Evolutionary conservation across 768 basidiomycete genomes (phyloP).

Genomic region (Trametes coccinea): DNA sequence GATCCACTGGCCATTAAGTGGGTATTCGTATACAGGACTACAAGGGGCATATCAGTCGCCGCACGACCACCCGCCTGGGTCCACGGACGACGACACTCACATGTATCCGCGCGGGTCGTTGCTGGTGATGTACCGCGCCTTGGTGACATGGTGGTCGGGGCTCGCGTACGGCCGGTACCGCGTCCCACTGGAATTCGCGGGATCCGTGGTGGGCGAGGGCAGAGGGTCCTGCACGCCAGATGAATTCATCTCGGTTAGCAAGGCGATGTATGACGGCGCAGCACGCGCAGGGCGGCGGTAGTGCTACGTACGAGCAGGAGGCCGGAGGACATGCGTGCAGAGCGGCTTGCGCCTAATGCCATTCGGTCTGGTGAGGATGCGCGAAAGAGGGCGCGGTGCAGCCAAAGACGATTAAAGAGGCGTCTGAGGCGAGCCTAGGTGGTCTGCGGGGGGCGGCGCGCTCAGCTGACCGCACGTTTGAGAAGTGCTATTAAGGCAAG

Average conservation of each 20-base stretch:
- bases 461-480: conserved; percentile 11
- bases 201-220: conserved; percentile 32
- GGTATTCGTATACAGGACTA: conserved; percentile 87
- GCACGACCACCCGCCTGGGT: neutral
- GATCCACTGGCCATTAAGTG: conserved; percentile 87
- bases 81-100: conserved; percentile 42
- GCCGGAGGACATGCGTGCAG: conserved; percentile 35
- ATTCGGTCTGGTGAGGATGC: conserved; percentile 9
- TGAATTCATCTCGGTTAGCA: neutral
- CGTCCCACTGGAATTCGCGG: conserved; percentile 24
- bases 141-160: conserved; percentile 77
- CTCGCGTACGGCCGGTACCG: conserved; percentile 71
- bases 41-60: conserved; percentile 10
- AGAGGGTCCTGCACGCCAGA: conserved; percentile 33
- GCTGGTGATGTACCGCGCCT: conserved; percentile 86
- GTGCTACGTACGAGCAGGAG: conserved; percentile 30
- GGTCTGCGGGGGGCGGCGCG: conserved; percentile 11
- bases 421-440: neutral
- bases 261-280: neutral
- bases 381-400: neutral
- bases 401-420: neutral
- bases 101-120: conserved; percentile 90
- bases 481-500: neutral
- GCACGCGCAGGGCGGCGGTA: neutral
- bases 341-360: conserved; percentile 28